Percentiles rank a stretch among this genome's conserved stretches.
These are phyloP conservation scores for Curvularia hawaiiensis DNA, from an alignment of 2,329 filamentous ascomycete species.

Conservation along the genomic window DNA sequence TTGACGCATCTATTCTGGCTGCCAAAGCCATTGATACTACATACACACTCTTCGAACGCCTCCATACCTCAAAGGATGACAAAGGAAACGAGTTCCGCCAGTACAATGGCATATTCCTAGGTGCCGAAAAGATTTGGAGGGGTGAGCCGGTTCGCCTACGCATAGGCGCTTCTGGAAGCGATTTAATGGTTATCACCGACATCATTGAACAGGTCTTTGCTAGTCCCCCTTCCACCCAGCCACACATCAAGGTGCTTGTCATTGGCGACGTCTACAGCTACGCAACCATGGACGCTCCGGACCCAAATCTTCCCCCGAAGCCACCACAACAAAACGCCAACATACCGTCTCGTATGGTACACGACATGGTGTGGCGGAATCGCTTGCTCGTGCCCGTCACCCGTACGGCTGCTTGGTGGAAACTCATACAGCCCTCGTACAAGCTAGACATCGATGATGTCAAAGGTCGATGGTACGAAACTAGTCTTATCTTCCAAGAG, in stretches of 20 bases:
- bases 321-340: constrained; percentile 48
- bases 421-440: constrained; percentile 43
- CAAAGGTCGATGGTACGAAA: constrained; percentile 67
- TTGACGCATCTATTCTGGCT: constrained; percentile 63
- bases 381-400: constrained; percentile 47
- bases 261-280: constrained; percentile 60
- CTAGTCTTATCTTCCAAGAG: constrained; percentile 53
- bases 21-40: constrained; percentile 61
- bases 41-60: constrained; percentile 59
- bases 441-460: constrained; percentile 54
- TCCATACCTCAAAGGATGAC: constrained; percentile 44
- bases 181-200: constrained; percentile 55
- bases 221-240: constrained; percentile 15
- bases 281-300: constrained; percentile 39
- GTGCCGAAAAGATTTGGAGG: constrained; percentile 64
- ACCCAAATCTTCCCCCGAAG: constrained; percentile 40
- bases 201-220: constrained; percentile 49
- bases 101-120: constrained; percentile 62
- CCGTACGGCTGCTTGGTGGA: constrained; percentile 50
- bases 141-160: constrained; percentile 63
- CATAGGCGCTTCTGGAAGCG: constrained; percentile 48
- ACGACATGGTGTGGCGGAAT: constrained; percentile 58
- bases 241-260: constrained; percentile 46
- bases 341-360: constrained; percentile 57
- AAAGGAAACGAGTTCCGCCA: constrained; percentile 51